Conservation (phyloP, 148 eudicot genomes). For the Beta vulgaris region DNA sequence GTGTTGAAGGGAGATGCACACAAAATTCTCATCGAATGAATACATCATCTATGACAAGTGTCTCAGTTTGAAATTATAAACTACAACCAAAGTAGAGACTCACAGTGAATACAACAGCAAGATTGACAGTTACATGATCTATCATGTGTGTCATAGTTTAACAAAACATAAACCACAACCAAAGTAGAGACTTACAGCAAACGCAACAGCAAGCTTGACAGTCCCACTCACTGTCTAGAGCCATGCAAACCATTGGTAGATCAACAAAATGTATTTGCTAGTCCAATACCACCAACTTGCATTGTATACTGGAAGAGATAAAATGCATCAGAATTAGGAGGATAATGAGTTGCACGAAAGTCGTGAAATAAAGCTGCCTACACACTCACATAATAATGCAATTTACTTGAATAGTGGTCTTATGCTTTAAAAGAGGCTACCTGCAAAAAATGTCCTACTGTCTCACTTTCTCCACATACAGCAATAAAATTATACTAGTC, state of each 20-base stretch:
- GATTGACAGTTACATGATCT: background rate
- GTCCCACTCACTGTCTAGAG: background rate
- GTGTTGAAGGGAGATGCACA: background rate
- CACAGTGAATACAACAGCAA: background rate
- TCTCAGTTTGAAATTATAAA: too few species aligned
- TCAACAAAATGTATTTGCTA: background rate
- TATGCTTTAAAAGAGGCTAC: background rate
- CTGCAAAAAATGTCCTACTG: background rate
- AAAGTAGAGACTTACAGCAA: background rate
- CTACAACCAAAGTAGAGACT: background rate
- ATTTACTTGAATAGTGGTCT: background rate
- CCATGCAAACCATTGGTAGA: background rate
- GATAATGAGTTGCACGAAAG: background rate
- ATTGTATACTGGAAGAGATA: background rate
- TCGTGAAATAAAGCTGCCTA: background rate
- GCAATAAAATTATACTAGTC: background rate
- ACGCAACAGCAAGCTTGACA: conserved; percentile 2
- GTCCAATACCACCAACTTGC: background rate
- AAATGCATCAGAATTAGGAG: background rate
- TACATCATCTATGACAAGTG: too few species aligned
- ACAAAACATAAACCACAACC: background rate
- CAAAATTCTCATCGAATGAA: background rate
- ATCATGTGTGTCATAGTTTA: too few species aligned
- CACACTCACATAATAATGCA: background rate
- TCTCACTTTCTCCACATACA: background rate